Evolutionary conservation across 129 eudicot genomes (phyloP), one percentile per base, ranked within the genome.

Genomic region (Lonicera japonica): DNA sequence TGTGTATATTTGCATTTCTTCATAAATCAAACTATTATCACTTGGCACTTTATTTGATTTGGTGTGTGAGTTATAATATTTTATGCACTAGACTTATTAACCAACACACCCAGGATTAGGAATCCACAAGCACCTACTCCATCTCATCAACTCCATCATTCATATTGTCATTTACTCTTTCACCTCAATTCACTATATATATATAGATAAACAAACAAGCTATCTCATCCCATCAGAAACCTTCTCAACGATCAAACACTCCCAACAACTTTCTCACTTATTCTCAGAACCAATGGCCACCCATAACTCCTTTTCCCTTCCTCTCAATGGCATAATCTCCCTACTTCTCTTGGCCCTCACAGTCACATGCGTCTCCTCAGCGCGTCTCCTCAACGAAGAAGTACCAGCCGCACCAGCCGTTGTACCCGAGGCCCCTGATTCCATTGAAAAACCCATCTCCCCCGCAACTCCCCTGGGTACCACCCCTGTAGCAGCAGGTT

Each of bases 341-440:
- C 55, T 79, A 11, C 64, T 82, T 55, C 21, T 73, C 39, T 58
- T 86, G 21, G 73, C 78, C 38, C 61, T 83, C 19, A 29, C 78
- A 36, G 34, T 75, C 61, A 66, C 80, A 11, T 71, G 59, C 48
- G 74, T 78, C 43, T 15, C 77, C 71, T 72, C 95, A 8, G 69
- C 84, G 40, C 77, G 86, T 59, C 66, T 77, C 58, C 85, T 82
- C 0, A 73, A 62, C 22, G 80, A 78, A 38, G 78, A 75, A 19
- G 57, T 61, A 23, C 54, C 67, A 22, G 48, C 60, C 0, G 65
- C 40, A 3, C 39, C 65, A 16, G 43, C 41, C 12, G 23, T 19
- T 52, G 58, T 65, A 18, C 25, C 48, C 36, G 36, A 29, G 36
- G 36, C n/a, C n/a, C n/a, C n/a, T n/a, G n/a, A 29, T 29, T 6